Base-by-base conservation (phyloP, 2,329 filamentous ascomycete genomes). In the Penicillium palitans region DNA sequence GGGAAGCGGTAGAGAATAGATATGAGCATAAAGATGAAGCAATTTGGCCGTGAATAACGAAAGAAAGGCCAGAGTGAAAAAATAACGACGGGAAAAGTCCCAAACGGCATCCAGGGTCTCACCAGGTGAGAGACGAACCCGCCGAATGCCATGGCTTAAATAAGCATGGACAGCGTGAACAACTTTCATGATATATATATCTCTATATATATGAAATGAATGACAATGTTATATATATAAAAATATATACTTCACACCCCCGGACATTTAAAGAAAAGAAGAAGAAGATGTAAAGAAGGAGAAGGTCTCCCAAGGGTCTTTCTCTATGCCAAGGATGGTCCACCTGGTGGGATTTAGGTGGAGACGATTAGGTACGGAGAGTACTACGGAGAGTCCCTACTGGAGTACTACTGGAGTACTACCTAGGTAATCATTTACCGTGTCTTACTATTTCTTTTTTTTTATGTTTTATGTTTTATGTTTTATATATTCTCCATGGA, bases 51-150 rank as follows among this genome's bases (percentile, higher is more conserved):
- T 44, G 41, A 72, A 62, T 12, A 73, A 60, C 1, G 70, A 65
- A 42, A 70, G 45, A 13, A 71, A 64, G 35, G 63, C 60, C 35
- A 73, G 52, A 13, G 70, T 64, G 51, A 71, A 73, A 56, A 70
- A 73, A 55, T 70, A 72, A 17, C 69, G 66, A 42, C 70, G 69
- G 8, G 67, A 61, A 52, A 66, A 70, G 33, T 67, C 65, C 69
- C 68, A 72, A 31, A 65, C 64, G 25, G 56, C 54, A 48, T 71
- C 68, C 25, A 63, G 57, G 25, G 62, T 62, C 52, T 52, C 54
- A 29, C 45, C 46, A 33, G 59, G 56, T 17, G 60, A 61, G 7
- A 52, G 50, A 44, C 58, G 58, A 31, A 58, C 45, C 31, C 59
- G 60, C 17, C 42, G 52, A 48, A 59, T 52, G 33, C 52, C 49